phyloP scores from a whole-genome alignment of 2,329 filamentous ascomycete species.

The Microdochium paspali region DNA sequence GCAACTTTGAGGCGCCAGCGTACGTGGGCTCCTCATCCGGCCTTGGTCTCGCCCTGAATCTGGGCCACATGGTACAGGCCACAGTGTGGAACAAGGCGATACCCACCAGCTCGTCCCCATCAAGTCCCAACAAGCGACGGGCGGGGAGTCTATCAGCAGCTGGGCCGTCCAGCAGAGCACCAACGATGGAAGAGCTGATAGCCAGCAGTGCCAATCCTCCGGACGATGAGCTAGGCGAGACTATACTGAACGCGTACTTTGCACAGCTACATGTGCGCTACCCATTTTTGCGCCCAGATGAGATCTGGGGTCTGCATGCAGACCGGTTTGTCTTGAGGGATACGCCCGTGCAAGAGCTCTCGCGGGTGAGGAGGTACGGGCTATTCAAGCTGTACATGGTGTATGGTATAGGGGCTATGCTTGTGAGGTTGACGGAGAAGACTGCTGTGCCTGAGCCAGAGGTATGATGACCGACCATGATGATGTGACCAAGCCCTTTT shows the following conservation, averaged over 20 bases:
- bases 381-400: conserved; percentile 42
- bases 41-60: conserved; percentile 35
- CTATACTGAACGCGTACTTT: conserved; percentile 34
- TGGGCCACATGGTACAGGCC: conserved; percentile 43
- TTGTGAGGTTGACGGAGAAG: conserved; percentile 35
- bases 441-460: conserved; percentile 27
- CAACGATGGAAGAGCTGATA: conserved; percentile 29
- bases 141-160: conserved; percentile 24
- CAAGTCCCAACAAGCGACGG: conserved; percentile 9
- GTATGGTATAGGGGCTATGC: conserved; percentile 40
- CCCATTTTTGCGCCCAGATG: conserved; percentile 35
- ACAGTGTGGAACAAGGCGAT: conserved; percentile 44
- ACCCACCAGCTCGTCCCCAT: conserved; percentile 7
- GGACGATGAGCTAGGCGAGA: conserved; percentile 30
- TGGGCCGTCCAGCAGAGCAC: conserved; percentile 28
- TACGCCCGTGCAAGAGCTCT: conserved; percentile 24
- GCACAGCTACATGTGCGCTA: conserved; percentile 35
- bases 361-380: conserved; percentile 25
- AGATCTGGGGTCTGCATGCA: conserved; percentile 32
- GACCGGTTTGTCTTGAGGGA: conserved; percentile 25
- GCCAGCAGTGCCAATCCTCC: conserved; percentile 33
- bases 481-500: neutral
- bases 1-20: conserved; percentile 31
- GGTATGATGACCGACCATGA: conserved; percentile 13
- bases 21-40: conserved; percentile 40